A percentile compares a stretch with the other conserved stretches of the same genome.
phyloP scores from a whole-genome alignment of 495 filamentous ascomycete genomes.

The Symbiotaphrina buchneri region DNA sequence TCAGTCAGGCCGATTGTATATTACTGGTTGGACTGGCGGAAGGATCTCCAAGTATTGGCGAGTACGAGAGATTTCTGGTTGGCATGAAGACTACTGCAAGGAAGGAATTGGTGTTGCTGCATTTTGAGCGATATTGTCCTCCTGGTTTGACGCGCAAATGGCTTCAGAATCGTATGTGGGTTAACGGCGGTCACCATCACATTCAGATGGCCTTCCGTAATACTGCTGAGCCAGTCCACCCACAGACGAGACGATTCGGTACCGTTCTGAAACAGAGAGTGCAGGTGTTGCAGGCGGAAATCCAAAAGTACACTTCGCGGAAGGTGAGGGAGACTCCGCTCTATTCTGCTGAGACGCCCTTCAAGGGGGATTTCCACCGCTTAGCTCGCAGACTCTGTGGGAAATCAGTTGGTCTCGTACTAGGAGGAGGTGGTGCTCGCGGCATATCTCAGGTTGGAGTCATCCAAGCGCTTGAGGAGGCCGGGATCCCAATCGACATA shows the following conservation, averaged over 20 bases:
- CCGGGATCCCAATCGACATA: conserved; percentile 89
- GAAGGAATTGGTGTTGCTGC: conserved; percentile 85
- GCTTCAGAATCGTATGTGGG: conserved; percentile 79
- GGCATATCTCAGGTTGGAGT: conserved; percentile 84
- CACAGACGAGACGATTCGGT: conserved; percentile 54
- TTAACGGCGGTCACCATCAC: conserved; percentile 96
- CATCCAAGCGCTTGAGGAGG: conserved; percentile 86
- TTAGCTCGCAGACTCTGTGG: conserved; percentile 79
- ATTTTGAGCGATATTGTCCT: conserved; percentile 71
- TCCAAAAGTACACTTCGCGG: conserved; percentile 88
- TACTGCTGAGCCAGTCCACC: conserved; percentile 54
- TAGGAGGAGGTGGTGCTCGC: conserved; percentile 81
- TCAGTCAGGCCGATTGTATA: conserved; percentile 88
- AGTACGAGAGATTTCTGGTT: conserved; percentile 86
- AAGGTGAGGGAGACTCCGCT: conserved; percentile 67
- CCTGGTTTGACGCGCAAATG: conserved; percentile 69
- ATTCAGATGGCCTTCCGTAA: conserved; percentile 85
- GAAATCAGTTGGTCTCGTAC: conserved; percentile 81
- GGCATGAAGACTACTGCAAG: conserved; percentile 94
- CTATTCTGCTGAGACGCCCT: conserved; percentile 76
- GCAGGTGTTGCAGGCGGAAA: conserved; percentile 86
- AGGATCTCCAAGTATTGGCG: conserved; percentile 70
- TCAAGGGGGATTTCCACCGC: conserved; percentile 92
- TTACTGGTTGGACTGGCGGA: conserved; percentile 83
- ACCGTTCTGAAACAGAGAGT: conserved; percentile 81